Evolutionary conservation across 352 stramenopile species (phyloP).

Genomic region (Elongisporangium senticosum): DNA sequence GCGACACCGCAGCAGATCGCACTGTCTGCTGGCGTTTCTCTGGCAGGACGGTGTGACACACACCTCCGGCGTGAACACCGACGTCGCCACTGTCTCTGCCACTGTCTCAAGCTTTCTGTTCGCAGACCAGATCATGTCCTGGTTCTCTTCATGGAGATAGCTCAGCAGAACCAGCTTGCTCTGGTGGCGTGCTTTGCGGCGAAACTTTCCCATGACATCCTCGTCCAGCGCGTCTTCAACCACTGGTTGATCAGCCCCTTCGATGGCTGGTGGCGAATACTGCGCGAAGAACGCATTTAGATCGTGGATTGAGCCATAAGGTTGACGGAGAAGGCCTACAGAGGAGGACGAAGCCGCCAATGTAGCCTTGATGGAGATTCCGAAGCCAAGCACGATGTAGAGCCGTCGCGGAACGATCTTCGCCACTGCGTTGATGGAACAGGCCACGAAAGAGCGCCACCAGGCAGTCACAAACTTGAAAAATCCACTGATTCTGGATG

Average conservation of each 20-base stretch:
- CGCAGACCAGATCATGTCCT: constrained; percentile 51
- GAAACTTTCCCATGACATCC: constrained; percentile 31
- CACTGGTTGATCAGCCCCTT: neutral
- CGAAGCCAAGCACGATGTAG: neutral
- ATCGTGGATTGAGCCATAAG: constrained; percentile 17
- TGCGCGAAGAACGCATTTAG: constrained; percentile 25
- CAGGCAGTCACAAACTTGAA: neutral
- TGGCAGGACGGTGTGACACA: constrained; percentile 14
- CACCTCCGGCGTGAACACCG: constrained; percentile 22
- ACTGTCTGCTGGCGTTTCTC: constrained; percentile 34
- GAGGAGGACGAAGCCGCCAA: neutral
- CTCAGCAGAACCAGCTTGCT: constrained; percentile 46
- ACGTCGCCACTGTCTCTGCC: constrained; percentile 11
- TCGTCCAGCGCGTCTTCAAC: neutral
- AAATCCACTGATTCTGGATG: neutral
- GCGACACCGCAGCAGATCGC: constrained; percentile 42
- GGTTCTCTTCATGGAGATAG: constrained; percentile 33
- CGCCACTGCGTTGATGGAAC: neutral
- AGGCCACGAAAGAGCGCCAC: neutral
- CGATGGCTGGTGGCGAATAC: constrained; percentile 3
- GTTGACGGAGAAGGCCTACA: constrained; percentile 8
- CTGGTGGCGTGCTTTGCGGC: constrained; percentile 50
- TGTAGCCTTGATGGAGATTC: neutral
- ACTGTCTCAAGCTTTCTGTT: constrained; percentile 16
- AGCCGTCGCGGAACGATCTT: neutral